Percentiles rank a stretch among this genome's conserved stretches.
Evolutionary conservation across 23 red algal genomes (phyloP).

Genomic region (Gracilaria gracilis): DNA sequence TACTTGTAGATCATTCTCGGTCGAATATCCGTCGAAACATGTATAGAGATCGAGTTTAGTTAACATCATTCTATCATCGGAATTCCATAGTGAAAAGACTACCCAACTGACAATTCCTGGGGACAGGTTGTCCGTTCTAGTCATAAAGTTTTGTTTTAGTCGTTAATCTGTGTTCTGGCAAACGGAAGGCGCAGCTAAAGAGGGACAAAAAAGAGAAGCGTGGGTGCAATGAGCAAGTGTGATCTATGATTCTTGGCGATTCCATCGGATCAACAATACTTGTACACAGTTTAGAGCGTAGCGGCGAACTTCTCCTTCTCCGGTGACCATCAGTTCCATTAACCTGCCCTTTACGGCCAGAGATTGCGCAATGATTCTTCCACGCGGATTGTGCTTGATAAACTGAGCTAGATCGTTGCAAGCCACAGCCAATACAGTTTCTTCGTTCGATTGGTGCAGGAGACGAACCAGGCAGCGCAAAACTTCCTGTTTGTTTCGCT

Average conservation of each 20-base stretch:
- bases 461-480: slow-evolving; percentile 77
- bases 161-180: slow-evolving; percentile 15
- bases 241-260: slow-evolving; percentile 45
- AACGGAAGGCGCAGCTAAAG: not conserved
- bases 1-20: not conserved
- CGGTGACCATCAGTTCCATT: slow-evolving; percentile 90
- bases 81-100: not conserved
- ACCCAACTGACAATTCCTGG: not conserved
- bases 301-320: slow-evolving; percentile 77
- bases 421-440: slow-evolving; percentile 77
- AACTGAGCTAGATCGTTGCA: slow-evolving; percentile 91
- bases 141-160: slow-evolving; percentile 34
- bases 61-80: not conserved
- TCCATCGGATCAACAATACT: slow-evolving; percentile 83
- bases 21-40: not conserved
- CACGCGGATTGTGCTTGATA: slow-evolving; percentile 87
- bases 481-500: slow-evolving; percentile 84
- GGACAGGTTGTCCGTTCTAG: slow-evolving; percentile 7
- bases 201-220: not conserved
- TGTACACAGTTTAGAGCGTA: slow-evolving; percentile 84
- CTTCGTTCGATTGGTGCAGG: slow-evolving; percentile 72
- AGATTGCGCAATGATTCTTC: slow-evolving; percentile 71
- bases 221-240: not conserved
- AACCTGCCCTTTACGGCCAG: slow-evolving; percentile 89
- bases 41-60: not conserved